These are phyloP conservation scores for Xylaria sp. DNA, from an alignment of 2,329 filamentous ascomycete genomes.

Conservation along the genomic window DNA sequence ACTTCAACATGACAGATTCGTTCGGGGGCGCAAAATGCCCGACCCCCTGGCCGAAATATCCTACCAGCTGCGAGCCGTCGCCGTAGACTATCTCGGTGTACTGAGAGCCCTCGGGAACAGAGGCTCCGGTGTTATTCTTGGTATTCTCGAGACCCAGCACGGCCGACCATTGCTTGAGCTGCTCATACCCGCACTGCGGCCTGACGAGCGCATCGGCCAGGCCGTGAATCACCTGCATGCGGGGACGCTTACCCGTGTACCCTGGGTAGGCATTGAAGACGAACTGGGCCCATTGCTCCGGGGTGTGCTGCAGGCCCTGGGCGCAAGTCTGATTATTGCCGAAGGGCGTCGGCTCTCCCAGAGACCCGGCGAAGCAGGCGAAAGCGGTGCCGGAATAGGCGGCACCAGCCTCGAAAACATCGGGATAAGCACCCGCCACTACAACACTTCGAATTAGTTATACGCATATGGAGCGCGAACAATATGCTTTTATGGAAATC, in stretches of 20 bases:
- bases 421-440: slow-evolving; percentile 38
- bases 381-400: slow-evolving; percentile 28
- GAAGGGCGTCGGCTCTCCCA: slow-evolving; percentile 34
- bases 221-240: slow-evolving; percentile 52
- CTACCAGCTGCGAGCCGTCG: slow-evolving; percentile 30
- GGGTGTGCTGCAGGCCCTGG: slow-evolving; percentile 34
- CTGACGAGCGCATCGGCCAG: slow-evolving; percentile 48
- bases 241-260: slow-evolving; percentile 49
- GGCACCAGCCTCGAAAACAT: slow-evolving; percentile 38
- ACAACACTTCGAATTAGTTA: neutral
- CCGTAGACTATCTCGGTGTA: slow-evolving; percentile 35
- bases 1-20: slow-evolving; percentile 32
- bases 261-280: slow-evolving; percentile 50
- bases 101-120: slow-evolving; percentile 27
- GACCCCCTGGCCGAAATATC: slow-evolving; percentile 33
- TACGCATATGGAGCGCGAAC: neutral
- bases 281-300: slow-evolving; percentile 47
- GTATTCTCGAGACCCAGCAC: slow-evolving; percentile 26
- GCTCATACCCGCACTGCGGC: slow-evolving; percentile 42
- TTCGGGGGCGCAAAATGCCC: slow-evolving; percentile 32
- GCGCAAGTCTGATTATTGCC: slow-evolving; percentile 38
- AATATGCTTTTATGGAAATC: neutral
- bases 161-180: slow-evolving; percentile 43
- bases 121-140: slow-evolving; percentile 27
- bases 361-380: slow-evolving; percentile 37